Evolutionary conservation across 257 asterid genomes (phyloP).

Genomic region (Solanum corneliomulleri): DNA sequence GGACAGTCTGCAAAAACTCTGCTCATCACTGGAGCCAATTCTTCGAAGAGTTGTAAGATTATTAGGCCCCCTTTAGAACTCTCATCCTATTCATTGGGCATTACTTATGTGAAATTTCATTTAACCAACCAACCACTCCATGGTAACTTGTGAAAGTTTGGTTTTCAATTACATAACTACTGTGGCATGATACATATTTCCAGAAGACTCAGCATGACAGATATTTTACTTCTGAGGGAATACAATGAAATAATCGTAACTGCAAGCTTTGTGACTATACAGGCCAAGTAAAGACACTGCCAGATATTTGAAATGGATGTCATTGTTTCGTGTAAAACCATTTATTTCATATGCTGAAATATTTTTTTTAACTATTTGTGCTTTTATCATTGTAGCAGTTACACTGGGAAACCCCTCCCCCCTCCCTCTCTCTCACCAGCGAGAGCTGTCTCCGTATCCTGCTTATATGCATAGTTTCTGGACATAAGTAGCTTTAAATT

Average conservation of each 20-base stretch:
- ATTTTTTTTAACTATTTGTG: neutral
- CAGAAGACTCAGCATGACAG: neutral
- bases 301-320: neutral
- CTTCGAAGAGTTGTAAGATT: constrained; percentile 94
- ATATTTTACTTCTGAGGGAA: neutral
- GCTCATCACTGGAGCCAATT: constrained; percentile 93
- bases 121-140: neutral
- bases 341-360: neutral
- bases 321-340: neutral
- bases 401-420: neutral
- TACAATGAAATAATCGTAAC: neutral
- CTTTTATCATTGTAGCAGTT: neutral
- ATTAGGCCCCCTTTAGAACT: neutral
- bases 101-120: neutral
- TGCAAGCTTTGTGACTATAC: neutral
- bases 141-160: neutral
- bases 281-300: neutral
- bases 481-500: neutral
- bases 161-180: neutral
- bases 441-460: neutral
- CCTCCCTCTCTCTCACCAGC: neutral
- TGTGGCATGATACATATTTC: neutral
- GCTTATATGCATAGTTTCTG: neutral
- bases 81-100: neutral
- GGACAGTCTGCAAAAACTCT: constrained; percentile 90